Conservation (phyloP, 306 rosid genomes). For the Mucuna pruriens region DNA sequence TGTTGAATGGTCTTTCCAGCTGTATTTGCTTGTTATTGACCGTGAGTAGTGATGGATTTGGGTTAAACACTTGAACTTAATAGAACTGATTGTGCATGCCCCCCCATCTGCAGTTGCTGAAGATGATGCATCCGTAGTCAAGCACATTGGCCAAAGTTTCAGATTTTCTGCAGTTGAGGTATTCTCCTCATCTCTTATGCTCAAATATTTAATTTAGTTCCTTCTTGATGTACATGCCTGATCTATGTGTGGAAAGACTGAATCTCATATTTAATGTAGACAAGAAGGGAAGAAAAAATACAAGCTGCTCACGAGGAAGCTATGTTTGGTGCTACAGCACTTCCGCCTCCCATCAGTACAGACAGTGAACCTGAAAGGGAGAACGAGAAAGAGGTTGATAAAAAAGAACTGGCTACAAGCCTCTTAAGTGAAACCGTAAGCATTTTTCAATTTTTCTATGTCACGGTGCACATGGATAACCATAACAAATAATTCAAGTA, state of each 20-base stretch:
- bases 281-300: slow-evolving; percentile 75
- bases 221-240: slow-evolving; percentile 21
- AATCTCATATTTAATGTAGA: slow-evolving; percentile 49
- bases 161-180: slow-evolving; percentile 90
- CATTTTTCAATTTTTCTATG: slow-evolving; percentile 29
- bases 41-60: slow-evolving; percentile 26
- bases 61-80: slow-evolving; percentile 36
- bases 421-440: slow-evolving; percentile 83
- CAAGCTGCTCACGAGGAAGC: slow-evolving; percentile 95
- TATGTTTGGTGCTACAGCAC: slow-evolving; percentile 74
- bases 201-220: background rate
- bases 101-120: slow-evolving; percentile 74
- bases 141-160: slow-evolving; percentile 85
- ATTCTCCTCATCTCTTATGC: slow-evolving; percentile 21
- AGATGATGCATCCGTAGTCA: slow-evolving; percentile 78
- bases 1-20: slow-evolving; percentile 11
- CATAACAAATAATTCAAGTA: slow-evolving; percentile 17
- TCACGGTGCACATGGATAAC: background rate
- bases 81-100: slow-evolving; percentile 20
- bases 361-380: slow-evolving; percentile 64
- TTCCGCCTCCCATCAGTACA: slow-evolving; percentile 45
- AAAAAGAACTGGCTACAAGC: slow-evolving; percentile 55
- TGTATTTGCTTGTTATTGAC: slow-evolving; percentile 22
- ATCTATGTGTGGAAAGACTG: slow-evolving; percentile 16
- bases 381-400: slow-evolving; percentile 52